Conservation (phyloP, 2,329 filamentous ascomycete species). For the Aspergillus ochraceus region DNA sequence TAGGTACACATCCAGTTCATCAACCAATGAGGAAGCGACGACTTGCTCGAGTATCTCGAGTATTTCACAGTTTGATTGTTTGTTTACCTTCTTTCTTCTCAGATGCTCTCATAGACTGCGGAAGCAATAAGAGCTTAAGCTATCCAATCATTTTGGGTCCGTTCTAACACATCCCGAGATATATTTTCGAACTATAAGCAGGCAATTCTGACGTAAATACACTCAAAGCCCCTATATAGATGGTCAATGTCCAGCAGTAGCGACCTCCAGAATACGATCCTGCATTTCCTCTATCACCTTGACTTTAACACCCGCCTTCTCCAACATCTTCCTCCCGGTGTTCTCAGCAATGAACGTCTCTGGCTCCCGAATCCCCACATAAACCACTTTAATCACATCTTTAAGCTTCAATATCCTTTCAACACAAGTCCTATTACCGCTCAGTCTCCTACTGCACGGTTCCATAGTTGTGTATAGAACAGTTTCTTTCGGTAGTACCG, state of each 20-base stretch:
- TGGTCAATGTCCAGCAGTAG: slow-evolving; percentile 8
- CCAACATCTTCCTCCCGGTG: slow-evolving; percentile 21
- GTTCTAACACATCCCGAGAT: no score
- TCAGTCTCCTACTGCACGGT: slow-evolving; percentile 45
- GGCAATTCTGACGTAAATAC: no score
- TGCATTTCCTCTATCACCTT: slow-evolving; percentile 19
- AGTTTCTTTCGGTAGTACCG: slow-evolving; percentile 42
- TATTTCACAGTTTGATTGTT: no score
- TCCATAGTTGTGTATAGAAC: slow-evolving; percentile 51
- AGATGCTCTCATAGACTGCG: accelerated
- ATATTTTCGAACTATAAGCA: no score
- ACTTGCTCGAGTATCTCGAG: no score
- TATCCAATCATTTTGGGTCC: no score
- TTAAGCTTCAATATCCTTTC: slow-evolving; percentile 37
- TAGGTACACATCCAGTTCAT: no score
- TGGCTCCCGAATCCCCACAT: slow-evolving; percentile 42
- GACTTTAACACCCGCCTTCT: slow-evolving; percentile 19
- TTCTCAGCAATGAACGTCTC: slow-evolving; percentile 39
- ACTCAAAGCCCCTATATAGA: no score
- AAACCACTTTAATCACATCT: slow-evolving; percentile 36
- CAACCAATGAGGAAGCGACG: no score
- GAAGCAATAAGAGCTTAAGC: no score
- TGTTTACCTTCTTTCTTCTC: no score
- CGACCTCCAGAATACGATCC: slow-evolving; percentile 16
- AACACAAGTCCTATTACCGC: slow-evolving; percentile 41